phyloP scores from a whole-genome alignment of 148 eudicot genomes.

The Mesembryanthemum crystallinum region DNA sequence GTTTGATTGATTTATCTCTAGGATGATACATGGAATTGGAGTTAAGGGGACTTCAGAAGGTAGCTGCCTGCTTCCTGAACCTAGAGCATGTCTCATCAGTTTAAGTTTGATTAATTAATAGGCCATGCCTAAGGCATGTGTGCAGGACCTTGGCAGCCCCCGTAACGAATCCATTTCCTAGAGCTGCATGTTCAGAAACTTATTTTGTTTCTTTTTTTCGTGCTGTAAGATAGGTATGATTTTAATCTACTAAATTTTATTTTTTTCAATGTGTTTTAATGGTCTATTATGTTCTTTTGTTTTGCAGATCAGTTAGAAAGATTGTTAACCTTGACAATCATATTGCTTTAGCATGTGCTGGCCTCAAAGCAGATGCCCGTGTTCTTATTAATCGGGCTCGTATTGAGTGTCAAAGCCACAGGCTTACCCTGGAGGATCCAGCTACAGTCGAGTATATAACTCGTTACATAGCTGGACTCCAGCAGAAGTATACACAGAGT shows the following conservation, averaged over 20 bases:
- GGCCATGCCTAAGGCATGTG: not conserved
- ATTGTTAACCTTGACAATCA: slow-evolving; percentile 89
- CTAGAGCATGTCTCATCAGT: not conserved
- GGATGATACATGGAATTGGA: no score
- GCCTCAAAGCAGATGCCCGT: slow-evolving; percentile 98
- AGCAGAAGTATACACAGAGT: slow-evolving; percentile 98
- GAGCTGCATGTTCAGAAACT: not conserved
- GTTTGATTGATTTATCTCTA: no score
- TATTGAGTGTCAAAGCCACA: slow-evolving; percentile 95
- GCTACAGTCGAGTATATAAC: slow-evolving; percentile 96
- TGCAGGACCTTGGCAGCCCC: not conserved
- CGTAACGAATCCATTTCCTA: not conserved
- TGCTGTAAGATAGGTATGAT: not conserved
- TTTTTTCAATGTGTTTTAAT: not conserved
- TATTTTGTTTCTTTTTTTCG: not conserved
- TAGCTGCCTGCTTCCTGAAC: not conserved
- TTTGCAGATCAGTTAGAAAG: slow-evolving; percentile 79
- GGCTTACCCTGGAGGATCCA: slow-evolving; percentile 92
- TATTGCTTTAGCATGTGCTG: slow-evolving; percentile 97
- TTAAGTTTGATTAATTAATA: not conserved
- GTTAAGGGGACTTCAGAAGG: no score
- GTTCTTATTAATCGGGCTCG: slow-evolving; percentile 92
- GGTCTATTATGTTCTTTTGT: not conserved
- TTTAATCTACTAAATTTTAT: not conserved
- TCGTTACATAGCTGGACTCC: slow-evolving; percentile 97